Evolutionary conservation across 2,329 filamentous ascomycete genomes (phyloP).

Genomic region (Escovopsis sp.): DNA sequence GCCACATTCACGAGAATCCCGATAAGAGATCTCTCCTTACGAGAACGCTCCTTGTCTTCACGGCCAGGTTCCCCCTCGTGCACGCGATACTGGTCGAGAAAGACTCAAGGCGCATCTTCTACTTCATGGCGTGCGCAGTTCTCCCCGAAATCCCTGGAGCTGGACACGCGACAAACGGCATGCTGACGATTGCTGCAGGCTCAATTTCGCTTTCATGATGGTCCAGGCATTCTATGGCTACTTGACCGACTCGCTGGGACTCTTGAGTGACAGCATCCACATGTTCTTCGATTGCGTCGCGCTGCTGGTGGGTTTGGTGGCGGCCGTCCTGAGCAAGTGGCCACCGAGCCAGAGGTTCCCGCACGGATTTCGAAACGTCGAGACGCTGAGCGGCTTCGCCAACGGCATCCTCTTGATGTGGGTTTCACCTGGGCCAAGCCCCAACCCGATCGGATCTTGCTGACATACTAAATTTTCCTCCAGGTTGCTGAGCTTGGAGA

Average conservation of each 20-base stretch:
- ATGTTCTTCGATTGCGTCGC: slow-evolving; percentile 99
- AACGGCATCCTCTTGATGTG: slow-evolving; percentile 91
- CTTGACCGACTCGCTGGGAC: slow-evolving; percentile 77
- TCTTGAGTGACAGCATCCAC: slow-evolving; percentile 96
- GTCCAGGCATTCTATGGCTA: slow-evolving; percentile 92
- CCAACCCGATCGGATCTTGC: slow-evolving; percentile 5
- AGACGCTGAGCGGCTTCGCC: slow-evolving; percentile 88
- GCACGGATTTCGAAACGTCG: slow-evolving; percentile 93
- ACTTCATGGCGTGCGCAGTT: slow-evolving; percentile 71
- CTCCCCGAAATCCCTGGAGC: no score
- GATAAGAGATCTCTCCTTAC: slow-evolving; percentile 54
- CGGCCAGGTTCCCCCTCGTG: slow-evolving; percentile 59
- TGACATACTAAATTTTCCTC: background rate
- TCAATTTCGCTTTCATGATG: slow-evolving; percentile 91
- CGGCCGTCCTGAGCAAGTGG: slow-evolving; percentile 94
- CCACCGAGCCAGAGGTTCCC: slow-evolving; percentile 78
- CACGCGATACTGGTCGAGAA: slow-evolving; percentile 80
- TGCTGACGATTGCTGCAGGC: slow-evolving; percentile 29
- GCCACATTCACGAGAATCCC: slow-evolving; percentile 25
- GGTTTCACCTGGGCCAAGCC: slow-evolving; percentile 14
- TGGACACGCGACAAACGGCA: no score
- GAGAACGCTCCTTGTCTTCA: slow-evolving; percentile 52
- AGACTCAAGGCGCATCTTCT: slow-evolving; percentile 89
- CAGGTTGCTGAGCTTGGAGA: slow-evolving; percentile 86
- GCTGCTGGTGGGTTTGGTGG: slow-evolving; percentile 75